Percentiles rank a stretch among this genome's conserved stretches.
Conservation (phyloP, 192 early-diverging fungal genomes). For the Spinellus fusiger region DNA sequence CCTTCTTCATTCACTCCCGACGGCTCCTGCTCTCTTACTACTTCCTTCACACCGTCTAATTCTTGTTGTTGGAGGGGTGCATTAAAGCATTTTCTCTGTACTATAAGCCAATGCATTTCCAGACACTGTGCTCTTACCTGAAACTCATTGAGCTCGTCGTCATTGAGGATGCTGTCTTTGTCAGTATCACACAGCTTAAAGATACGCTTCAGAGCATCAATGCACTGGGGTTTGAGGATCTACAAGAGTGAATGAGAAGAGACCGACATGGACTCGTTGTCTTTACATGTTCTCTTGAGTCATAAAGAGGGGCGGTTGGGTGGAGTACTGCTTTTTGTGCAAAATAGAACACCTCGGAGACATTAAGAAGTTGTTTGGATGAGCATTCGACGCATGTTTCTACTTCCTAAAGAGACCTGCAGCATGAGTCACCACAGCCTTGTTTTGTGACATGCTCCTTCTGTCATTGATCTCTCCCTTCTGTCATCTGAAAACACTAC, state of each 20-base stretch:
- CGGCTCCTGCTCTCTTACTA: constrained; percentile 83
- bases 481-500: no score
- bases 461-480: no score
- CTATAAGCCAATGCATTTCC: not conserved
- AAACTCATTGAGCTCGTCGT: constrained; percentile 95
- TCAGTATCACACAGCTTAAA: constrained; percentile 95
- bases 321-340: constrained; percentile 98
- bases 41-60: constrained; percentile 93
- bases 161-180: constrained; percentile 87
- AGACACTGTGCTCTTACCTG: constrained; percentile 48
- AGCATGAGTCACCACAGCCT: not conserved
- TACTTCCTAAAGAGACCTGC: constrained; percentile 64
- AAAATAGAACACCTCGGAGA: constrained; percentile 99
- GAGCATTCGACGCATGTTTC: constrained; percentile 99
- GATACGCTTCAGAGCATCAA: constrained; percentile 87
- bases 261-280: not conserved
- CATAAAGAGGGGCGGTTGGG: constrained; percentile 94
- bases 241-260: constrained; percentile 10
- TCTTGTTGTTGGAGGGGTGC: constrained; percentile 93
- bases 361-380: constrained; percentile 89
- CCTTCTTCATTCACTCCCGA: constrained; percentile 82
- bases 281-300: constrained; percentile 83
- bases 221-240: constrained; percentile 82
- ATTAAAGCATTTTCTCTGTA: constrained; percentile 89
- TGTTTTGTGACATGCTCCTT: no score